Base-by-base conservation (phyloP, 768 basidiomycete genomes). In the Dendrothele bispora region DNA sequence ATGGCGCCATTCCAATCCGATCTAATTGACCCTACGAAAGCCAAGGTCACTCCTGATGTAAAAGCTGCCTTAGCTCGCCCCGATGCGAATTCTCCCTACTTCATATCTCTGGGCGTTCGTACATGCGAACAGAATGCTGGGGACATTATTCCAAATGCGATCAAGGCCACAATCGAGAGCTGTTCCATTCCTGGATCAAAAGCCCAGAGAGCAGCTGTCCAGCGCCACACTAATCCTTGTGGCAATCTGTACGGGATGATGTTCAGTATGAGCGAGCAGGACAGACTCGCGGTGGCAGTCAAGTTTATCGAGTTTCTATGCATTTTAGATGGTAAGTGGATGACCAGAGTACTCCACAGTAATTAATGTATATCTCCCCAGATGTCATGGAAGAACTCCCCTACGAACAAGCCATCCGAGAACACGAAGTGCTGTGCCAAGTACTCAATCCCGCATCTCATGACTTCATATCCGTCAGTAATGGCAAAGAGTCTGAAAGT, bases 351-450 rank as follows among this genome's bases (percentile, higher is more conserved):
- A 2, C 15, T 15, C 21, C 6, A 7, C 5, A 6, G 11, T 21
- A 17, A 11, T 25, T 8, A 15, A 24, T 22, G 36, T 26, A 11
- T 11, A 41, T 22, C 15, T 21, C 20, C n/a, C 27, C 18, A 60
- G 61, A 62, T 37, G 54, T 60, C 4, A 60, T 55, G 17, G 61
- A 62, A 50, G 55, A 55, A 22, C 49, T 62, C 21, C 54, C 59
- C 5, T 55, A 55, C 26, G 50, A 30, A 15, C 46, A 45, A 17
- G 59, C 61, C 10, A 43, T 48, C 14, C 21, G 50, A 7, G 57
- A 57, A 28, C 57, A 59, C 44, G 53, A 46, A 3, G 47, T 55
- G 21, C 37, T 60, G 18, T 52, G 52, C 18, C 57, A 56, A 25
- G 54, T 44, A 5, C 52, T 59, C 7, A 35, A 57, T 34, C 28